Base-by-base conservation (phyloP, 805 yeast species). In the Pachysolen tannophilus region DNA sequence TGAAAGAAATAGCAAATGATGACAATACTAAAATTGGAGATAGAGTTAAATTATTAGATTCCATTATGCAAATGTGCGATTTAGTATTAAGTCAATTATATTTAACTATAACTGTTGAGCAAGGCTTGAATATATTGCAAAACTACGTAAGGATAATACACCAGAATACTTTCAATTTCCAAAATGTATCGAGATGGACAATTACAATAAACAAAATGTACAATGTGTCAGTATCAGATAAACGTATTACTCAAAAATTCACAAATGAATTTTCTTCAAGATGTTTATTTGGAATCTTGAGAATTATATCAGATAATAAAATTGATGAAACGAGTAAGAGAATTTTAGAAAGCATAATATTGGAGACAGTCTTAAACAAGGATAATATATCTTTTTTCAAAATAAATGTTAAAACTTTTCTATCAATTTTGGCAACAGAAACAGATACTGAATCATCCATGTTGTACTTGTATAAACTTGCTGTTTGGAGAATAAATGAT, bases 401-500 rank as follows among this genome's bases (percentile, higher is more conserved):
- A 8, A 48, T 45, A 7, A 62, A 63, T 33, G 35, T 61, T 5
- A 56, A 53, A 5, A 42, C 46, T 15, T n/a, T n/a, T n/a, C n/a
- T n/a, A n/a, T n/a, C n/a, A n/a, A 44, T 67, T 9, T 34, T 64
- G 10, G 53, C 55, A 32, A 35, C 50, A 37, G 28, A 42, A 20
- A 30, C 35, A 28, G 37, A 35, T 30, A 37, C 35, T 9, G 28
- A 18, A 35, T n/a, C 15, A 50, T 33, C 53, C 46, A 28, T 69
- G 37, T 46, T 43, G 20, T 41, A 41, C 47, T 36, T 55, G 45
- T 46, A 62, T 56, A 33, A 48, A 47, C 28, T 55, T 34, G 31
- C 55, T 40, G 42, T 63, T 50, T 32, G 52, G 37, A 34, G 60
- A 41, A 30, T 57, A 5, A 30, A 37, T 11, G 63, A 67, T 31